A percentile compares a stretch with the other conserved stretches of the same genome.
phyloP scores from a whole-genome alignment of 495 filamentous ascomycete species.

The Trichoderma virens region DNA sequence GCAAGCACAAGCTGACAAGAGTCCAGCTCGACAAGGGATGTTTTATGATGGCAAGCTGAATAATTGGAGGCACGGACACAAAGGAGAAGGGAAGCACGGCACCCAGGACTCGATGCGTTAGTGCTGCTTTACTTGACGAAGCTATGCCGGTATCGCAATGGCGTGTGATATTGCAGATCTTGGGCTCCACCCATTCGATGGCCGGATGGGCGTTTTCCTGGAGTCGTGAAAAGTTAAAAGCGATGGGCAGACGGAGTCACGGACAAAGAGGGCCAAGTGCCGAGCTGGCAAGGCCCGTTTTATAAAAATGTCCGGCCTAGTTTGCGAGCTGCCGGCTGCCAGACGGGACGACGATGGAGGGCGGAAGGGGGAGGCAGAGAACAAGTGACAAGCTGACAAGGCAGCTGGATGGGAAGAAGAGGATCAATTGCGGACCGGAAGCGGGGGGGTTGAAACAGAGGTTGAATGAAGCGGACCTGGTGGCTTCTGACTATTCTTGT shows the following conservation, averaged over 20 bases:
- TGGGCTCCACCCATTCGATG: slow-evolving; percentile 6
- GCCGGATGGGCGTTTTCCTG: background rate
- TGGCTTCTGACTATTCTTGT: background rate
- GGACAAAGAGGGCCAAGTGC: background rate
- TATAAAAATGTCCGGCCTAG: background rate
- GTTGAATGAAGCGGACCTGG: background rate
- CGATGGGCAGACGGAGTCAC: background rate
- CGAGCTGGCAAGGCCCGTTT: background rate
- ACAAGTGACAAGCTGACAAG: background rate
- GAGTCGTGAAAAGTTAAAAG: background rate
- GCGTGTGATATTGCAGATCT: slow-evolving; percentile 7
- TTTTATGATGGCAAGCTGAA: background rate
- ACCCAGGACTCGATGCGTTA: slow-evolving; percentile 1
- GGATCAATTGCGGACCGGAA: background rate
- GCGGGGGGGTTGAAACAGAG: background rate
- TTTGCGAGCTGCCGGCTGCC: too few species aligned
- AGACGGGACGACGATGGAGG: background rate
- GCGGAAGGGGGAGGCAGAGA: background rate
- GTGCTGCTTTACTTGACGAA: slow-evolving; percentile 8
- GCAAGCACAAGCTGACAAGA: background rate
- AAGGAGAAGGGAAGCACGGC: slow-evolving; percentile 3
- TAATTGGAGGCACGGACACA: background rate
- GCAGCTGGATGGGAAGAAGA: background rate
- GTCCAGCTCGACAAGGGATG: background rate
- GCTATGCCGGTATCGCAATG: slow-evolving; percentile 9